Evolutionary conservation across 2,329 filamentous ascomycete species (phyloP).

Genomic region (Zasmidium angulare): DNA sequence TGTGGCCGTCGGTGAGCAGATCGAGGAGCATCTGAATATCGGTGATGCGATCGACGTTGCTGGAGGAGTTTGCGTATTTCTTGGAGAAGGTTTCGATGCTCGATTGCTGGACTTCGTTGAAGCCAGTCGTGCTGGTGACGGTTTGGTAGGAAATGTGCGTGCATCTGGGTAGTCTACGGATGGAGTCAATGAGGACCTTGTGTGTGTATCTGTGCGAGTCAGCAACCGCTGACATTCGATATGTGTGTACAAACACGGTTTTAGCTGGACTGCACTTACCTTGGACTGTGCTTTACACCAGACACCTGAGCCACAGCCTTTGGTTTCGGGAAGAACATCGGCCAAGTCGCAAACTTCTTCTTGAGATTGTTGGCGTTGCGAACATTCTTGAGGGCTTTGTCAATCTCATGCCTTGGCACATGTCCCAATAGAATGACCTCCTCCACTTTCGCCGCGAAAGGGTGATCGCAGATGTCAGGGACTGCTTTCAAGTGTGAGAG

Average conservation of each 20-base stretch:
- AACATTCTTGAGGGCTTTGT: too few species aligned
- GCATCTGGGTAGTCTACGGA: neutral
- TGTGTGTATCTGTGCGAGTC: neutral
- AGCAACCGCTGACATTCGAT: neutral
- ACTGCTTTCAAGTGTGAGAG: constrained; percentile 5
- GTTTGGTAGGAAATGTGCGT: neutral
- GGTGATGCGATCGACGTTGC: neutral
- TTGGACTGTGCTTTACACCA: neutral
- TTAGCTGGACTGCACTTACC: neutral
- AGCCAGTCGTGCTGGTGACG: neutral
- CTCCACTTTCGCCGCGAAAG: neutral
- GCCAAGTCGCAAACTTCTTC: too few species aligned
- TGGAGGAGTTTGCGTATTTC: neutral
- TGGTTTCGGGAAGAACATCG: too few species aligned
- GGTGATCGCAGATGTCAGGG: constrained; percentile 15
- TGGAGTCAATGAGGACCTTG: neutral
- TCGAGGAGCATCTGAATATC: too few species aligned
- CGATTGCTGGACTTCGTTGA: neutral
- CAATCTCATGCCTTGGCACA: neutral
- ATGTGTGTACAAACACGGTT: neutral
- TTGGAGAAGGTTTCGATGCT: neutral
- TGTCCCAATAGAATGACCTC: neutral
- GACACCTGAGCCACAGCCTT: too few species aligned
- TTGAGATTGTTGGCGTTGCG: too few species aligned
- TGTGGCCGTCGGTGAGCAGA: neutral